A percentile compares a stretch with the other conserved stretches of the same genome.
These are phyloP conservation scores for Linum trigynum DNA, from an alignment of 345 rosid species.

Conservation along the genomic window DNA sequence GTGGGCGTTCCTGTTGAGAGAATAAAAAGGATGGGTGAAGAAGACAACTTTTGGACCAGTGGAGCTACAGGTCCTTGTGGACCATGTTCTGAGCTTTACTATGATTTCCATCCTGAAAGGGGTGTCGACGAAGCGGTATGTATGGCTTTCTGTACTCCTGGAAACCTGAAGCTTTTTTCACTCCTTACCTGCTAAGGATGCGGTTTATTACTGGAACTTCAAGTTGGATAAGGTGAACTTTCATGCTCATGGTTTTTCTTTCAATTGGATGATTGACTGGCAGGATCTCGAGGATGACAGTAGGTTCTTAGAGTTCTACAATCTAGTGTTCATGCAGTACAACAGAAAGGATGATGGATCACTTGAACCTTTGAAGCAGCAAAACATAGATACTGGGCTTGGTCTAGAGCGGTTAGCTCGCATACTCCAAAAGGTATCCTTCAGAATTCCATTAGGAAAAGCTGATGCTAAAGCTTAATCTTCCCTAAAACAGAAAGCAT, in stretches of 20 bases:
- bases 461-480: background rate
- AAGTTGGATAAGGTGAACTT: too few species aligned
- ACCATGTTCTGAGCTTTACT: conserved; percentile 93
- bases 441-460: background rate
- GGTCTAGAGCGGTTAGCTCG: conserved; percentile 90
- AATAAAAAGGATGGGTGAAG: conserved; percentile 87
- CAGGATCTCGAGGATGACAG: conserved; percentile 93
- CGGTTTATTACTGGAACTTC: too few species aligned
- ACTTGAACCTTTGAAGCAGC: conserved; percentile 81
- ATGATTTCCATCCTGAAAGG: conserved; percentile 81
- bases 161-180: background rate
- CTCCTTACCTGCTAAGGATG: too few species aligned
- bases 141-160: background rate
- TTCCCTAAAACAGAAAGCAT: too few species aligned
- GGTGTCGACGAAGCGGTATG: conserved; percentile 47
- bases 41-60: conserved; percentile 92
- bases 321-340: conserved; percentile 92
- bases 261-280: background rate
- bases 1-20: conserved; percentile 68
- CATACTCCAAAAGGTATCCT: conserved; percentile 66
- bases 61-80: conserved; percentile 96
- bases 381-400: conserved; percentile 91
- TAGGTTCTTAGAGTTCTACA: conserved; percentile 88
- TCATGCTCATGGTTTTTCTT: background rate
- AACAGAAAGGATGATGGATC: conserved; percentile 73